Conservation (phyloP, 23 red algal genomes). For the Agarophyton chilense region DNA sequence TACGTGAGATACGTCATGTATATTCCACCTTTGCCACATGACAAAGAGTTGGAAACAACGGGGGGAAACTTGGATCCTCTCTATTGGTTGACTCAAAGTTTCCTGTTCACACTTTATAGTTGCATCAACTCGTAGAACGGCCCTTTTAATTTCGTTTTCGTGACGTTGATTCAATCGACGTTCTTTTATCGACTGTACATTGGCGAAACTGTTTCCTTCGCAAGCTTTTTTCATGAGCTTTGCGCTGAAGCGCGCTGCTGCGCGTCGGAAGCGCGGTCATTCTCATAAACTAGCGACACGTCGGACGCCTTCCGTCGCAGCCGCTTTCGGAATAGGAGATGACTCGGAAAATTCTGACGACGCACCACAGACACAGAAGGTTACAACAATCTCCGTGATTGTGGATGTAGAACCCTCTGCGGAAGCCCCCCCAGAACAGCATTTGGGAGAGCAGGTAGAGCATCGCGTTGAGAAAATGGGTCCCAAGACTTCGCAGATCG, state of each 20-base stretch:
- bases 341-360: conserved; percentile 1
- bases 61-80: too few species aligned
- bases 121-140: too few species aligned
- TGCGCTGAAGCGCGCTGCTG: background rate
- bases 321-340: background rate
- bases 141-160: too few species aligned
- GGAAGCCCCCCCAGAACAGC: background rate
- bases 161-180: too few species aligned
- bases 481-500: conserved; percentile 43
- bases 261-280: background rate
- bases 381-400: background rate
- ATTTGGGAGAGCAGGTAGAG: background rate
- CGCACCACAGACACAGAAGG: background rate
- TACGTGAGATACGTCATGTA: too few species aligned
- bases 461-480: background rate
- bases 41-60: too few species aligned
- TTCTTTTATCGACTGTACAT: too few species aligned
- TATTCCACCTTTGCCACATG: too few species aligned
- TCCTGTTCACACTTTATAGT: too few species aligned
- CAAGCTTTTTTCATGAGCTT: conserved; percentile 10
- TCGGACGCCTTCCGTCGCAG: background rate
- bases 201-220: too few species aligned
- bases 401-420: background rate
- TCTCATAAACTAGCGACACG: background rate
- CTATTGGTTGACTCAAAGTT: too few species aligned